Evolutionary conservation across 768 basidiomycete species (phyloP).

Genomic region (Tubosaeta sp.): DNA sequence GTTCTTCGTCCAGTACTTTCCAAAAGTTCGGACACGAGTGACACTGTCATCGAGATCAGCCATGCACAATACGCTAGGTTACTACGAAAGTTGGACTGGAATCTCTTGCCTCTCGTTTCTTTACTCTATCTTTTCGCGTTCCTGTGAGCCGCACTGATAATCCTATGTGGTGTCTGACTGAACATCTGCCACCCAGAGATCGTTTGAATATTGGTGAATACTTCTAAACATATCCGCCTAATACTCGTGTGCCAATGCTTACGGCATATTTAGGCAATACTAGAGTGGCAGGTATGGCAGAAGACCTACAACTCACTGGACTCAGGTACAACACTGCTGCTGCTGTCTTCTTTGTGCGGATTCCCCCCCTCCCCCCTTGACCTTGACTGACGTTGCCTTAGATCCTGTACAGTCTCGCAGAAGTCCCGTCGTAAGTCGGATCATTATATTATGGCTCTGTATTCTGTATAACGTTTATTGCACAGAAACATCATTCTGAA

Average conservation of each 20-base stretch:
- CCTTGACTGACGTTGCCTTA: neutral
- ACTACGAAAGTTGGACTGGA: conserved; percentile 2
- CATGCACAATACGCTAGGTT: neutral
- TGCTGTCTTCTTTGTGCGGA: neutral
- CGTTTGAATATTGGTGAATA: neutral
- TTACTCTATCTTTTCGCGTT: neutral
- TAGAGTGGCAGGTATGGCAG: neutral
- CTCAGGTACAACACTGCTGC: conserved; percentile 2
- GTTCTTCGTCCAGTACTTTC: neutral
- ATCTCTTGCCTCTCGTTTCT: neutral
- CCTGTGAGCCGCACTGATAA: neutral
- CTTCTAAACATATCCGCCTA: neutral
- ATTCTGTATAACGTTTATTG: too few species aligned
- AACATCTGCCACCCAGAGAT: neutral
- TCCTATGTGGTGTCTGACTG: neutral
- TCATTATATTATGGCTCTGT: too few species aligned
- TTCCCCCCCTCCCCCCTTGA: too few species aligned
- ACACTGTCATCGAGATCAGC: neutral
- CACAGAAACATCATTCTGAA: conserved; percentile 2
- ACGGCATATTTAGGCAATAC: neutral
- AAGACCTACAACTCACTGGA: neutral
- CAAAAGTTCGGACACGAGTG: neutral
- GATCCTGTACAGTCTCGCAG: neutral
- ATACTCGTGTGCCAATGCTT: too few species aligned
- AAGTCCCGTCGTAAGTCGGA: conserved; percentile 1